Evolutionary conservation across 139 green algal genomes (phyloP), one percentile per base, ranked within the genome.

Genomic region (Tetradesmus lagerheimii): DNA sequence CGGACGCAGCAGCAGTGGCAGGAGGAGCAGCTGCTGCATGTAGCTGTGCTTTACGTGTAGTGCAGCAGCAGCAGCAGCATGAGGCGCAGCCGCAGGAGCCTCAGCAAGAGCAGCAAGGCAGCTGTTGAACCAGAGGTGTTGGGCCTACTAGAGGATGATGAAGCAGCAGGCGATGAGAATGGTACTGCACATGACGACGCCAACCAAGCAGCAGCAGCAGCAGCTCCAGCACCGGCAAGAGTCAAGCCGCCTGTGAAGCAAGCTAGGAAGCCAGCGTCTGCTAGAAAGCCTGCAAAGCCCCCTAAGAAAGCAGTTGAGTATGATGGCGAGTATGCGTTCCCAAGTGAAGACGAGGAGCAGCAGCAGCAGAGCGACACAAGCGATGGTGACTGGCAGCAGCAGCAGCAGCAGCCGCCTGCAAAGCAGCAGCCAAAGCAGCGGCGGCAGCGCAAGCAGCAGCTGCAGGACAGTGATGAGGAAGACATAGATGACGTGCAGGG

Each of bases 51-150:
- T 23, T 84, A 16, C 31, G 43, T 74, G 43, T 39, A 34, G 20
- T n/a, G 43, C 80, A 38, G 38, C 80, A 86, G 80, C 80, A 66
- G 37, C 37, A 82, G 76, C 76, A 82, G 76, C 76, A 53, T 45
- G 76, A 45, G 27, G 76, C 76, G 37, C 23, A 45, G 76, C 35
- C 23, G 76, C 37, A 29, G 37, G 76, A 31, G 76, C 37, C 20
- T 45, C 18, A 53, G 76, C 67, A 74, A 74, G 71, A 4, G 47
- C n/a, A 76, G 31, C 47, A 87, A 25, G 16, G 25, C 18, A 35
- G 20, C 35, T 4, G 34, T 20, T 14, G 41, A 43, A 6, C 53
- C 38, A 16, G 84, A 89, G 2, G 84, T 89, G 6, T 27, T 89
- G 25, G 47, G 39, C 66, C 27, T 89, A 27, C 37, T 83, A 8